Base-by-base conservation (phyloP, 108 stramenopile genomes). In the Nitzschia palea region DNA sequence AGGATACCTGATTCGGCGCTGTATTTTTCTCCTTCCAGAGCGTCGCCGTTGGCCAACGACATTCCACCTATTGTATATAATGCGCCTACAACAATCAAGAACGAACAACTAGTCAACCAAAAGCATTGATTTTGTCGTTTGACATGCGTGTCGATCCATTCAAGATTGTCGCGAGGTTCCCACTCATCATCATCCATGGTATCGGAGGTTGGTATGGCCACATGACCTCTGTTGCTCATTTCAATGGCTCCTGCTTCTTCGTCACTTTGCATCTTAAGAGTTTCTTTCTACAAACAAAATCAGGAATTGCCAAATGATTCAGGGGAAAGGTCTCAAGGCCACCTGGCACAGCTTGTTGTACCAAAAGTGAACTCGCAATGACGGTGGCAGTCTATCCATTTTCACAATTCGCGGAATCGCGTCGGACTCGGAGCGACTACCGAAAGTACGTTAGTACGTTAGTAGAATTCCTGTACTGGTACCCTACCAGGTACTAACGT, bases 111-210 rank as follows among this genome's bases (percentile, higher is more conserved):
- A 23, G 47, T 50, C 0, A 72, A 52, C 23, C 73, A 74, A 40
- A 80, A 79, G 60, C 67, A 80, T n/a, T 60, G 66, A 62, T 80
- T 84, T 47, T 81, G 83, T 32, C 66, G 62, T 25, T 59, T 36
- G 50, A 61, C 12, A 14, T 20, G 36, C 59, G 23, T 55, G 4
- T 10, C 54, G 54, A 10, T 28, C 54, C 25, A 32, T 5, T 28
- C 5, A 29, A 29, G 28, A n/a, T n/a, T n/a, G n/a, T n/a, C n/a
- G n/a, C n/a, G n/a, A n/a, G 54, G 31, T 51, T 51, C 50, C 8
- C 20, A 8, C 23, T 55, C 54, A 6, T 6, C 54, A 8, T 55
- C 12, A 10, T 32, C 54, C 25, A 33, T 22, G 22, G 31, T 29
- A 42, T 42, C 9, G 5, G 54, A 28, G 6, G 30, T 29, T 28